Percentiles rank a stretch among this genome's conserved stretches.
These are phyloP conservation scores for Leishmania arabica DNA, from an alignment of 208 protist species.

Conservation along the genomic window DNA sequence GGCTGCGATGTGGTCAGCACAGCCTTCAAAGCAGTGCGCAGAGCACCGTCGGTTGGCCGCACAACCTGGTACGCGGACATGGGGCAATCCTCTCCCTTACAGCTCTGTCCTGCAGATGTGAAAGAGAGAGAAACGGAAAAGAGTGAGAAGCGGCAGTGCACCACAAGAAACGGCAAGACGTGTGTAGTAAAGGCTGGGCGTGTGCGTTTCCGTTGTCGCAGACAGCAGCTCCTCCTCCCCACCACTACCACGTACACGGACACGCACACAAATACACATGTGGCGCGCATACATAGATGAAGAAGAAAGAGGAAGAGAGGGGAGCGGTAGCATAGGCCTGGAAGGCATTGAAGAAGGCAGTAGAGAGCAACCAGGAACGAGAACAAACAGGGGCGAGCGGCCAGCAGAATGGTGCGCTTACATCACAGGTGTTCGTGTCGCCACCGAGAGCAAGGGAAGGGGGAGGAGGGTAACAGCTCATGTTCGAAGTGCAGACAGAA, in stretches of 20 bases:
- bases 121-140: background rate
- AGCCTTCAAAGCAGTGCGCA: conserved; percentile 33
- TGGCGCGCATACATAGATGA: background rate
- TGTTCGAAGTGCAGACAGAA: background rate
- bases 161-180: too few species aligned
- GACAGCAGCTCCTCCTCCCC: background rate
- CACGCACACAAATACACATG: background rate
- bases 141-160: background rate
- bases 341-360: background rate
- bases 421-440: background rate
- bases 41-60: conserved; percentile 13
- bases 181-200: background rate
- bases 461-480: background rate
- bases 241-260: background rate
- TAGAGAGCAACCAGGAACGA: background rate
- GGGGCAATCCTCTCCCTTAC: background rate
- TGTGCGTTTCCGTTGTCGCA: background rate
- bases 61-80: conserved; percentile 1
- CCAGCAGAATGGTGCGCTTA: background rate
- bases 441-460: background rate
- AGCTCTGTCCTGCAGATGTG: background rate
- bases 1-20: conserved; percentile 9
- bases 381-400: background rate
- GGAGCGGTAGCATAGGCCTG: background rate
- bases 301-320: background rate